phyloP scores from a whole-genome alignment of 192 early-diverging fungal species.

The Coemansia umbellata region DNA sequence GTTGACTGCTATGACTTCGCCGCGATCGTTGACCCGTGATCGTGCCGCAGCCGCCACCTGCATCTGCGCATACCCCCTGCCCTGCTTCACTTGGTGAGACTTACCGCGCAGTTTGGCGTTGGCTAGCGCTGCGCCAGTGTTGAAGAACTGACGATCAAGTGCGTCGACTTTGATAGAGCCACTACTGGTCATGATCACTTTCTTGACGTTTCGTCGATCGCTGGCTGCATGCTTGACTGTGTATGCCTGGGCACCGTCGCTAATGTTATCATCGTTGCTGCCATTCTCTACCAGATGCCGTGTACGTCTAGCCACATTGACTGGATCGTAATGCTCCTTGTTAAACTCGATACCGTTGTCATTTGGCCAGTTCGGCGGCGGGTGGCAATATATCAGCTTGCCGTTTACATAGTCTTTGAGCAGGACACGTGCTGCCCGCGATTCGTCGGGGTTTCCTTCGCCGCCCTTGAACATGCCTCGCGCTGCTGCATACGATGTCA shows the following conservation, averaged over 20 bases:
- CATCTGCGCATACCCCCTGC: constrained; percentile 36
- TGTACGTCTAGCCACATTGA: constrained; percentile 29
- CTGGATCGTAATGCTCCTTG: constrained; percentile 68
- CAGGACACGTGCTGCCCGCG: constrained; percentile 92
- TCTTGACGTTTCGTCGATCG: constrained; percentile 52
- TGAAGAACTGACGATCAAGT: constrained; percentile 47
- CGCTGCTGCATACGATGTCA: constrained; percentile 87
- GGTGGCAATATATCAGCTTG: constrained; percentile 85
- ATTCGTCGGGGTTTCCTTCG: constrained; percentile 97
- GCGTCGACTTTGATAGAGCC: constrained; percentile 25
- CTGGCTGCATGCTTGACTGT: constrained; percentile 51
- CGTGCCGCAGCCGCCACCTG: constrained; percentile 30
- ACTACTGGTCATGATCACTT: constrained; percentile 49
- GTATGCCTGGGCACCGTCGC: constrained; percentile 46
- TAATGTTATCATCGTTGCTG: not conserved
- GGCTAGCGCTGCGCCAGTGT: constrained; percentile 9
- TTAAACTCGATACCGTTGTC: constrained; percentile 71
- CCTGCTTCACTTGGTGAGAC: constrained; percentile 30
- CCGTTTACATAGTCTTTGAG: constrained; percentile 98
- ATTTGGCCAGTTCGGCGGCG: constrained; percentile 58
- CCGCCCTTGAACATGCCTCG: constrained; percentile 86
- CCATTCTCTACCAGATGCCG: constrained; percentile 47
- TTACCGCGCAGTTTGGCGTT: constrained; percentile 27
- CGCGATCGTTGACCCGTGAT: constrained; percentile 44
- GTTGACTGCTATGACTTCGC: constrained; percentile 47